Evolutionary conservation across 495 filamentous ascomycete genomes (phyloP).

Genomic region (Xylaria grammica): DNA sequence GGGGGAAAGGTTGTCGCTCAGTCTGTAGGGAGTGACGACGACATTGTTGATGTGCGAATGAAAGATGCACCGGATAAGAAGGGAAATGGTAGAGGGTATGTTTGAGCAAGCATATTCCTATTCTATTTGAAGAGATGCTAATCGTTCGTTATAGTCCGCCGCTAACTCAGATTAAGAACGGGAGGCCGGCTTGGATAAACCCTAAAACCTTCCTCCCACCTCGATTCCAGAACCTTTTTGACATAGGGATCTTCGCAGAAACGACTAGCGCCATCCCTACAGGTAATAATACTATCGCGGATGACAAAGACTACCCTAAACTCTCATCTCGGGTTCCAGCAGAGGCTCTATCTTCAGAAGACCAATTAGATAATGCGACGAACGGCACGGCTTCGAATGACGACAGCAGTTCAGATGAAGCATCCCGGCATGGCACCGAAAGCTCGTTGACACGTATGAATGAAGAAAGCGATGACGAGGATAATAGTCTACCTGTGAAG

Average conservation of each 20-base stretch:
- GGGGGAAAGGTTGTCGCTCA: slow-evolving; percentile 72
- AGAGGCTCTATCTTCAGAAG: slow-evolving; percentile 34
- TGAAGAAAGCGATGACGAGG: slow-evolving; percentile 59
- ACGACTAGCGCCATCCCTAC: slow-evolving; percentile 59
- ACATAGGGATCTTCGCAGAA: slow-evolving; percentile 64
- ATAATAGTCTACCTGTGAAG: slow-evolving; percentile 39
- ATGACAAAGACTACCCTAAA: slow-evolving; percentile 59
- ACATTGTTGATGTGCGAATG: slow-evolving; percentile 90
- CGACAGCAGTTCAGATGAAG: slow-evolving; percentile 46
- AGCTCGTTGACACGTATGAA: slow-evolving; percentile 48
- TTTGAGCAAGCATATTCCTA: slow-evolving; percentile 21
- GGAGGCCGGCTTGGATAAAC: slow-evolving; percentile 51
- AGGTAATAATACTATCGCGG: slow-evolving; percentile 65
- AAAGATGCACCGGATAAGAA: slow-evolving; percentile 55
- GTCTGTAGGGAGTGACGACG: slow-evolving; percentile 88
- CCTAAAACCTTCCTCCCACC: slow-evolving; percentile 54
- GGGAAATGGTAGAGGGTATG: slow-evolving; percentile 30
- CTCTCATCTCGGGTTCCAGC: slow-evolving; percentile 57
- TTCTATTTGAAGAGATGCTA: slow-evolving; percentile 14
- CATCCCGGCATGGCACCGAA: slow-evolving; percentile 32
- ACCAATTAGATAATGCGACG: slow-evolving; percentile 31
- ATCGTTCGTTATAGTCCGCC: neutral
- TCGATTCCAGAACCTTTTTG: slow-evolving; percentile 70
- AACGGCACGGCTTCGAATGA: slow-evolving; percentile 43
- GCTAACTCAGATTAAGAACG: slow-evolving; percentile 28